These are phyloP conservation scores for Lodderomyces oxycetoniae DNA, from an alignment of 1,139 yeast genomes.

Conservation along the genomic window DNA sequence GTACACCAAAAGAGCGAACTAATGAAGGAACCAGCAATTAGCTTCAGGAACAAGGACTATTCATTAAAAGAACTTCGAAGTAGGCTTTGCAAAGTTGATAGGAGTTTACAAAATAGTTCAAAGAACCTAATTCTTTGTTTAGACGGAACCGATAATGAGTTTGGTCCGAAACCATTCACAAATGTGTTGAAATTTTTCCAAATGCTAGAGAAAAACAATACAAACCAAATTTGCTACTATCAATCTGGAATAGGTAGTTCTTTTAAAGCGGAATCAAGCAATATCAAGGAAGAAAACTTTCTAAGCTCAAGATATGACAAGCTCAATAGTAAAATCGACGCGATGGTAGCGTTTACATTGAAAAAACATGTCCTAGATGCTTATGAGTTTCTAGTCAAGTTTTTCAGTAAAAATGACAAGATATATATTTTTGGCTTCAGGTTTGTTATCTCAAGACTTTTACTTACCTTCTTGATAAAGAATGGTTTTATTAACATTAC, in stretches of 20 bases:
- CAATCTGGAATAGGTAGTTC: constrained; percentile 64
- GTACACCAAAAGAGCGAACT: no score
- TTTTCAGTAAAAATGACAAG: constrained; percentile 45
- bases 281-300: constrained; percentile 17
- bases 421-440: constrained; percentile 53
- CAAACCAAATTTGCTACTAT: constrained; percentile 51
- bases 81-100: no score
- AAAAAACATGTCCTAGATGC: constrained; percentile 55
- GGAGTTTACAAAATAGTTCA: no score
- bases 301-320: constrained; percentile 8
- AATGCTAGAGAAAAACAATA: constrained; percentile 43
- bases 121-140: constrained; percentile 50
- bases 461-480: background rate
- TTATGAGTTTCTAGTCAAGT: constrained; percentile 46
- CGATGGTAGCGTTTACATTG: constrained; percentile 49
- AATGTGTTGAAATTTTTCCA: constrained; percentile 52
- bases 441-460: constrained; percentile 18
- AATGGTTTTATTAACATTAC: no score
- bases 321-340: constrained; percentile 30
- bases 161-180: constrained; percentile 53
- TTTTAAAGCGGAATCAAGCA: constrained; percentile 32
- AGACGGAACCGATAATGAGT: constrained; percentile 59
- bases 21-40: no score
- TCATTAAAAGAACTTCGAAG: no score
- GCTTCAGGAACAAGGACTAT: no score